Conservation (phyloP, 2,329 filamentous ascomycete genomes). For the Metarhizium robertsii region DNA sequence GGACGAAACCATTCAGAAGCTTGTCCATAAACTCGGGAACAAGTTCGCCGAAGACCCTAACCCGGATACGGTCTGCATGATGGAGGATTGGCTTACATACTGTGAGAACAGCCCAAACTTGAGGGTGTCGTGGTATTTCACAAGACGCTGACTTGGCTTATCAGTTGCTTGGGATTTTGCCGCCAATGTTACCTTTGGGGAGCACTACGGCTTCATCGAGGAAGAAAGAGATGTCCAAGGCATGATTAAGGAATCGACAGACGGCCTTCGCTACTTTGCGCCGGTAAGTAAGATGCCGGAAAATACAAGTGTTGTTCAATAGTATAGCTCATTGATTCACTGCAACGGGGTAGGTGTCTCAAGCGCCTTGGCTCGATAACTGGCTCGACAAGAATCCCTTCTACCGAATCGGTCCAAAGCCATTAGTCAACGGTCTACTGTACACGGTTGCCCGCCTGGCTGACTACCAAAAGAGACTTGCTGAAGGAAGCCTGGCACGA, state of each 20-base stretch:
- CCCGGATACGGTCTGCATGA: slow-evolving; percentile 6
- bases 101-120: slow-evolving; percentile 1
- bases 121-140: too few relatives aligned
- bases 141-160: not conserved
- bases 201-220: slow-evolving; percentile 31
- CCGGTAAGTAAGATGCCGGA: slow-evolving; percentile 3
- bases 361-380: slow-evolving; percentile 15
- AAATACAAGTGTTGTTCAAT: not conserved
- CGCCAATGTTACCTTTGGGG: slow-evolving; percentile 29
- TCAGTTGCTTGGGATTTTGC: slow-evolving; percentile 30
- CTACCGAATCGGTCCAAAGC: slow-evolving; percentile 14
- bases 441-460: slow-evolving; percentile 13
- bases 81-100: slow-evolving; percentile 11
- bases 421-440: slow-evolving; percentile 9
- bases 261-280: slow-evolving; percentile 22
- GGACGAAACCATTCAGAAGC: slow-evolving; percentile 9
- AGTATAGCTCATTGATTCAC: not conserved
- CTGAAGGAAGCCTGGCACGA: slow-evolving; percentile 9
- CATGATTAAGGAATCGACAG: slow-evolving; percentile 21
- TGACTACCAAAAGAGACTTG: slow-evolving; percentile 9
- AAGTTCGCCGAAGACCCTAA: slow-evolving; percentile 6
- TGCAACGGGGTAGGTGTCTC: slow-evolving; percentile 14
- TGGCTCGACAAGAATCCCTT: slow-evolving; percentile 21
- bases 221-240: slow-evolving; percentile 25
- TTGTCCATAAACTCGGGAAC: slow-evolving; percentile 5